Base-by-base conservation (phyloP, 257 asterid species). In the Verbena officinalis region DNA sequence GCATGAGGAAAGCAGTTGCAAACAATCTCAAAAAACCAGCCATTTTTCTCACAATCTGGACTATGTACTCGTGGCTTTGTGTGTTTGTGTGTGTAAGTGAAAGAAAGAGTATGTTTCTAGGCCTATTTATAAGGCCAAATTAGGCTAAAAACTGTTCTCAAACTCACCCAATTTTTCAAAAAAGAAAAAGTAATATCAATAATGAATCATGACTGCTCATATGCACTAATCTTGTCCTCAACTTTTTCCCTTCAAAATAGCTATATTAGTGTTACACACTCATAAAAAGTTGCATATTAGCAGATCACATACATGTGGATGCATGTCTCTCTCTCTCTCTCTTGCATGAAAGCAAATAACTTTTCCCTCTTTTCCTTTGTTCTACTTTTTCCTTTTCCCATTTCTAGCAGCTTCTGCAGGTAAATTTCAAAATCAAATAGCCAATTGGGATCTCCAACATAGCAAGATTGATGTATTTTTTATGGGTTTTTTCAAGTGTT, bases 11-110 rank as follows among this genome's bases (percentile, higher is more conserved):
- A 55, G 53, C 61, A 52, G 83, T 67, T 36, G 79, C 71, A 63
- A 83, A 78, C 60, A 81, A 68, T 61, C 81, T 70, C 64, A 68
- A 1, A 59, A 66, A 78, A 31, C 73, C 68, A 55, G 64, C 80
- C 91, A 82, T 82, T 63, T 66, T 11, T 39, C 24, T 16, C 55
- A 19, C 22, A 16, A 7, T 13, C 33, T 13, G 5, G 67, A 24
- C n/a, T n/a, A 57, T 34, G 59, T 45, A 8, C 3, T 21, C 22
- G 62, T 59, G 30, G n/a, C n/a, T 61, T 27, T 4, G 42, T 40
- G 15, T 34, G 23, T 73, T 60, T 42, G 59, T 67, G 57, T 49
- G 52, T 24, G 31, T 51, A 33, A 15, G 7, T 64, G 73, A 51
- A 45, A 17, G 44, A 34, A 20, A 39, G 38, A 57, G 11, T 55